phyloP scores from a whole-genome alignment of 208 protist species.

The Lotmaria passim region DNA sequence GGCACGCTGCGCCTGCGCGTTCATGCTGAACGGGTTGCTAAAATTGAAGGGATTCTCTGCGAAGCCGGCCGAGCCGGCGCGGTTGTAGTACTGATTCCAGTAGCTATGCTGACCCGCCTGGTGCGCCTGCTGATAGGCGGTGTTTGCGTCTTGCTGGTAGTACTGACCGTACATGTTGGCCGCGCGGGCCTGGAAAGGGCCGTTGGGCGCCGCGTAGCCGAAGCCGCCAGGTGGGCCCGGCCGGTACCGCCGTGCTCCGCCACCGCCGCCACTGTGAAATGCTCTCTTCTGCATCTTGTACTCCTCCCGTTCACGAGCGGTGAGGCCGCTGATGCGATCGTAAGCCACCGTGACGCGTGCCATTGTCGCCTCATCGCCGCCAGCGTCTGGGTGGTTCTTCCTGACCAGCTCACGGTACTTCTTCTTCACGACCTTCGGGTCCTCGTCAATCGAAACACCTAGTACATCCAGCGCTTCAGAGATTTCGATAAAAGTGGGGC shows the following conservation, averaged over 20 bases:
- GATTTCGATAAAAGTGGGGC: conserved; percentile 63
- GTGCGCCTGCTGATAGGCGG: conserved; percentile 36
- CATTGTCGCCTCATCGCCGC: conserved; percentile 75
- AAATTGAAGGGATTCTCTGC: conserved; percentile 65
- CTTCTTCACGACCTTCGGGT: conserved; percentile 55
- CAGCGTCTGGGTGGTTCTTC: conserved; percentile 82
- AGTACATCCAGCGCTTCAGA: conserved; percentile 56
- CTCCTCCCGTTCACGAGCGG: conserved; percentile 64
- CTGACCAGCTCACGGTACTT: conserved; percentile 73
- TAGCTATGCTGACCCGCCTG: conserved; percentile 41
- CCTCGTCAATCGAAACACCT: conserved; percentile 45
- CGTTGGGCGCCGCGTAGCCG: conserved; percentile 21
- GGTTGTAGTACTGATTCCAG: conserved; percentile 51
- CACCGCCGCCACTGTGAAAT: conserved; percentile 34
- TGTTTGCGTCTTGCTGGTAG: conserved; percentile 52
- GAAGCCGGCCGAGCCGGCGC: conserved; percentile 25
- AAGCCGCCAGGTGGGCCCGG: conserved; percentile 28
- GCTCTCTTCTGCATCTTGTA: conserved; percentile 50
- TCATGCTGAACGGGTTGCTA: conserved; percentile 62
- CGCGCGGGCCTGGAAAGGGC: conserved; percentile 18
- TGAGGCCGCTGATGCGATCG: conserved; percentile 57
- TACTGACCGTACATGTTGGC: conserved; percentile 36
- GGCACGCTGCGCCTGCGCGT: conserved; percentile 46
- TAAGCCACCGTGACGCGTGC: conserved; percentile 82
- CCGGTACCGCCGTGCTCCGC: conserved; percentile 14